Percentiles rank a stretch among this genome's conserved stretches.
These are phyloP conservation scores for Phytophthora megakarya DNA, from an alignment of 352 stramenopile genomes.

Conservation along the genomic window DNA sequence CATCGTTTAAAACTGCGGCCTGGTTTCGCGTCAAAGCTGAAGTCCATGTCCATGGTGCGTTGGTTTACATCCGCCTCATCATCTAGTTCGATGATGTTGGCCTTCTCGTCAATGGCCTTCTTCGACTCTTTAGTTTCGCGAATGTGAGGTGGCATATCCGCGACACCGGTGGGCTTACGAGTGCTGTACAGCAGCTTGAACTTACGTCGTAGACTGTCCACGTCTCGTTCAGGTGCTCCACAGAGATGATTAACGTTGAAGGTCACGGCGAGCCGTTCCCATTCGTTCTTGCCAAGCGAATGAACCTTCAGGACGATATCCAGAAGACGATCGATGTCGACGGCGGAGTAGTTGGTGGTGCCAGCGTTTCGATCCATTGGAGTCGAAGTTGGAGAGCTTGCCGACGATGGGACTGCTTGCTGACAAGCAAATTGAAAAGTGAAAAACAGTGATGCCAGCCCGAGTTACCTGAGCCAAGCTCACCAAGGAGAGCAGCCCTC, in stretches of 20 bases:
- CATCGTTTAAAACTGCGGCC: neutral
- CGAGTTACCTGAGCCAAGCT: no score
- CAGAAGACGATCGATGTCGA: neutral
- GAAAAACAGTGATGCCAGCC: no score
- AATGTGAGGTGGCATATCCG: conserved; percentile 1
- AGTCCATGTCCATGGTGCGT: neutral
- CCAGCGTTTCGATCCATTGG: no score
- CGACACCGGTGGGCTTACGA: neutral
- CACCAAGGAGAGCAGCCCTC: no score
- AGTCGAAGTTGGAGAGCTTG: no score
- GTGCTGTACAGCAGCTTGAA: conserved; percentile 9
- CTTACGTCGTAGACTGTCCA: conserved; percentile 10
- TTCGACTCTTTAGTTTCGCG: conserved; percentile 1
- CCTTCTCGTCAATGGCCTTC: conserved; percentile 3
- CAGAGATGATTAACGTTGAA: neutral
- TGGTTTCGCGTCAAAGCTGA: neutral
- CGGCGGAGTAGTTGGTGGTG: neutral
- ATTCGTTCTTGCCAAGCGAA: neutral
- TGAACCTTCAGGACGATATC: neutral
- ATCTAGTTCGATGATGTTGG: conserved; percentile 1
- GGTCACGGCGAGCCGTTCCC: neutral
- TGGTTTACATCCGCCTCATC: neutral
- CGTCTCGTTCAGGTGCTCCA: neutral
- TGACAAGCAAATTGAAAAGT: no score
- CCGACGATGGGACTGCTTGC: no score